Percentiles rank a stretch among this genome's conserved stretches.
These are phyloP conservation scores for Plantago coronopus DNA, from an alignment of 305 asterid genomes.

Conservation along the genomic window DNA sequence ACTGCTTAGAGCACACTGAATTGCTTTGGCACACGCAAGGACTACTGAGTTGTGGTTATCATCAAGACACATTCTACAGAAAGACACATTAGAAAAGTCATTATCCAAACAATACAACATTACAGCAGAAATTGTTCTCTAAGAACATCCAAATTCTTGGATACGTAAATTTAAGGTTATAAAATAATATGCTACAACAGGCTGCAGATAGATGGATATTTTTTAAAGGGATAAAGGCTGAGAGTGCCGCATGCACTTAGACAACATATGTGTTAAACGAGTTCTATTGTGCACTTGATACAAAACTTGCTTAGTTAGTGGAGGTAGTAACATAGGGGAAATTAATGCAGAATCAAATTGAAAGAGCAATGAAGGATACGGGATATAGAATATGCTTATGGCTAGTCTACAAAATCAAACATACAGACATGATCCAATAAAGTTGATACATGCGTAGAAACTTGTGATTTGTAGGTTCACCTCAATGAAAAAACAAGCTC, in stretches of 20 bases:
- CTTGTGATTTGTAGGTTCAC: constrained; percentile 28
- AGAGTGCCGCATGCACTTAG: neutral
- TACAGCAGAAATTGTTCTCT: neutral
- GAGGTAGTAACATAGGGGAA: neutral
- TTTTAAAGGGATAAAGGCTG: neutral
- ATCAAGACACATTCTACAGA: constrained; percentile 74
- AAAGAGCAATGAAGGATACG: neutral
- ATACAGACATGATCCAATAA: neutral
- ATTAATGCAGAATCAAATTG: too few species aligned
- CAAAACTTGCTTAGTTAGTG: neutral
- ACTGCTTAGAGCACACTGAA: constrained; percentile 62
- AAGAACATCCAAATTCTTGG: neutral
- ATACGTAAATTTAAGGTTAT: too few species aligned
- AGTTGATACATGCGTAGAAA: neutral
- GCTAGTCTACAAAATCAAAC: neutral
- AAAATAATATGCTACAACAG: too few species aligned
- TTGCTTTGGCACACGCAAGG: constrained; percentile 79
- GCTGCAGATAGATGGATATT: too few species aligned
- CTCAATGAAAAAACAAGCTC: constrained; percentile 89
- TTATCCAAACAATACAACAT: neutral
- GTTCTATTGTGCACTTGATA: too few species aligned
- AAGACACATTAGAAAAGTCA: constrained; percentile 10
- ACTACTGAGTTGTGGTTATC: constrained; percentile 84
- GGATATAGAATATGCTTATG: neutral
- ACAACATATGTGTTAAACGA: neutral